Conservation (phyloP, 768 basidiomycete genomes). For the Suillus fuscotomentosus region DNA sequence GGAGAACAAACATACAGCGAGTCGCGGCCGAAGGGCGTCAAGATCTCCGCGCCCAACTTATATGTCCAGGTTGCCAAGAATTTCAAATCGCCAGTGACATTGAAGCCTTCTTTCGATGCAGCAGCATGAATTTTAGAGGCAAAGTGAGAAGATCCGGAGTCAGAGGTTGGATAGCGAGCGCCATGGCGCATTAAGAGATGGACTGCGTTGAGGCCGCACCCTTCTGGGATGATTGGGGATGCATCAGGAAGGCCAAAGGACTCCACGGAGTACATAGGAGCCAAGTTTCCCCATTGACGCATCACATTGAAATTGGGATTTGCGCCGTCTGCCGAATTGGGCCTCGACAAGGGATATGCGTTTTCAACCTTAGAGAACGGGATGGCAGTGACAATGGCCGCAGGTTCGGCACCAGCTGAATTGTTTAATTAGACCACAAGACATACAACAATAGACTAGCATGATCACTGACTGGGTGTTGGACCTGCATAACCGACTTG, state of each 20-base stretch:
- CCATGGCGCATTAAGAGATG: slow-evolving; percentile 41
- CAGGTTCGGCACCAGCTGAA: slow-evolving; percentile 44
- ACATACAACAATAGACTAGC: neutral
- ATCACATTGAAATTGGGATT: slow-evolving; percentile 42
- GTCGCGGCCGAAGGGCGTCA: slow-evolving; percentile 49
- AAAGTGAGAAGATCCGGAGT: slow-evolving; percentile 25
- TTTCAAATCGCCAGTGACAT: slow-evolving; percentile 34
- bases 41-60: slow-evolving; percentile 43
- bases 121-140: slow-evolving; percentile 25
- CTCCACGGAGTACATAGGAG: slow-evolving; percentile 50
- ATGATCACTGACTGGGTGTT: slow-evolving; percentile 40
- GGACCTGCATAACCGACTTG: slow-evolving; percentile 48
- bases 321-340: slow-evolving; percentile 32
- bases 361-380: slow-evolving; percentile 34
- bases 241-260: slow-evolving; percentile 52
- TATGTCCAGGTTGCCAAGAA: slow-evolving; percentile 48
- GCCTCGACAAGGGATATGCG: slow-evolving; percentile 43
- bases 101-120: slow-evolving; percentile 26
- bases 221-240: slow-evolving; percentile 43
- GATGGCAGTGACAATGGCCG: slow-evolving; percentile 42
- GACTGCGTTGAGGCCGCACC: slow-evolving; percentile 46
- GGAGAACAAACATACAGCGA: slow-evolving; percentile 29
- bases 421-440: neutral
- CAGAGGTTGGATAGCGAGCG: slow-evolving; percentile 40
- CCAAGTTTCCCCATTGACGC: slow-evolving; percentile 46